phyloP scores from a whole-genome alignment of 2,329 filamentous ascomycete species.

The Fusarium sp. region DNA sequence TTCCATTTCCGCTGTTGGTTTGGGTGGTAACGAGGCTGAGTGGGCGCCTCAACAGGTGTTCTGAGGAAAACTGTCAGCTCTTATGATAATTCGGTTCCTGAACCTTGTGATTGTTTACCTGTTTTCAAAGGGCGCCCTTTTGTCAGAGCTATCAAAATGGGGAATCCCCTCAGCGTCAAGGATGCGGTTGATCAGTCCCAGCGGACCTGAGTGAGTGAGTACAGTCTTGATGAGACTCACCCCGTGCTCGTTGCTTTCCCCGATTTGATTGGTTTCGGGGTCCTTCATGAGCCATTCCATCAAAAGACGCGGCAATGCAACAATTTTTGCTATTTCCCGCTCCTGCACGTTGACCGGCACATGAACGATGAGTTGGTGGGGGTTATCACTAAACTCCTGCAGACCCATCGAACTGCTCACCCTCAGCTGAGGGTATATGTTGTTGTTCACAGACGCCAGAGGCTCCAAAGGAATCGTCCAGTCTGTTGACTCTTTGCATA shows the following conservation, averaged over 20 bases:
- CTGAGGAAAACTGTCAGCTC: too few relatives aligned
- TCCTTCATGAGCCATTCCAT: background rate
- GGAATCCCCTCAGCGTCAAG: background rate
- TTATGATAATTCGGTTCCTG: too few relatives aligned
- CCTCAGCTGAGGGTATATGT: background rate
- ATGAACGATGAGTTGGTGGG: background rate
- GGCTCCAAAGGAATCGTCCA: too few relatives aligned
- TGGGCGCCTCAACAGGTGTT: too few relatives aligned
- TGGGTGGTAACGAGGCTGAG: too few relatives aligned
- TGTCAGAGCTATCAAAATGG: background rate
- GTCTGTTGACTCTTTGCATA: too few relatives aligned
- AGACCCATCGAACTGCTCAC: background rate
- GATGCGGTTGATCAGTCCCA: background rate
- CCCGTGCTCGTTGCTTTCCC: background rate
- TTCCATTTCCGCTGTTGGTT: too few relatives aligned
- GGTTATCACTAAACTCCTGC: background rate
- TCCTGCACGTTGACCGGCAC: background rate
- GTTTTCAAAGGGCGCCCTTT: too few relatives aligned
- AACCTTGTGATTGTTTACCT: too few relatives aligned
- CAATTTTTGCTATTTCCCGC: background rate
- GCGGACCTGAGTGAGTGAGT: too few relatives aligned
- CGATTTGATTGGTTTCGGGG: background rate
- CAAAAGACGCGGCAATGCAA: background rate
- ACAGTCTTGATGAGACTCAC: background rate
- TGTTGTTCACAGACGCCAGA: too few relatives aligned